Base-by-base conservation (phyloP, 2,329 filamentous ascomycete species). In the Pyricularia sp. region DNA sequence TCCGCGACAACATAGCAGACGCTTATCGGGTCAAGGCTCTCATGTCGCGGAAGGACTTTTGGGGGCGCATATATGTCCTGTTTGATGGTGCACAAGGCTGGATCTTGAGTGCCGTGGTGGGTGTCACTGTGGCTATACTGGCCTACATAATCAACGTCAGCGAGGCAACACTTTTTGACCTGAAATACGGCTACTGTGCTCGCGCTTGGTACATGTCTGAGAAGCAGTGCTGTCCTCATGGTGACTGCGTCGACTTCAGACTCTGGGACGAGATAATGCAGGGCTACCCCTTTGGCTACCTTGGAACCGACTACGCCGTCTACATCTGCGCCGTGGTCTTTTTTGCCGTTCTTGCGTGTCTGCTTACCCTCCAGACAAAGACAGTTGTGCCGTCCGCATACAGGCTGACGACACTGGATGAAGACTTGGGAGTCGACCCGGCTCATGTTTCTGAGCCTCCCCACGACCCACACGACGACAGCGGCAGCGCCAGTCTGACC, bases 1-100 rank as follows among this genome's bases (percentile, higher is more conserved):
- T 99, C 0, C 94, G 97, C 77, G 95, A 99, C 79, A 94, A 91
- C 77, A 97, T 99, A 73, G 92, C 93, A 75, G 95, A 98, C 79
- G 93, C 94, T 11, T 92, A 93, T 74, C 91, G 95, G 30, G 88
- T 96, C 66, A 95, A 96, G 77, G 89, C 89, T 68, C 84, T 99
- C 58, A 88, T 93, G 66, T 89, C 86, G 74, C 86, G 93, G 66
- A 96, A 91, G 77, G 95, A 94, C 79, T 85, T 97, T 70, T 89
- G 90, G 76, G 94, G 94, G n/a, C 89, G 91, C 65, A 73, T 97
- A 17, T 82, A 87, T 64, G 86, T 92, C 1, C 85, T 91, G 75
- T 92, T 95, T 70, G 95, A 99, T 76, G 91, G 92, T 66, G 89
- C 91, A 4, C 94, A 98, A 79, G 95, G 94, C 64, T 99, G 95